Evolutionary conservation across 176 grass and related monocot species (phyloP), one percentile per base, ranked within the genome.

Genomic region (Cymbopogon citratus): DNA sequence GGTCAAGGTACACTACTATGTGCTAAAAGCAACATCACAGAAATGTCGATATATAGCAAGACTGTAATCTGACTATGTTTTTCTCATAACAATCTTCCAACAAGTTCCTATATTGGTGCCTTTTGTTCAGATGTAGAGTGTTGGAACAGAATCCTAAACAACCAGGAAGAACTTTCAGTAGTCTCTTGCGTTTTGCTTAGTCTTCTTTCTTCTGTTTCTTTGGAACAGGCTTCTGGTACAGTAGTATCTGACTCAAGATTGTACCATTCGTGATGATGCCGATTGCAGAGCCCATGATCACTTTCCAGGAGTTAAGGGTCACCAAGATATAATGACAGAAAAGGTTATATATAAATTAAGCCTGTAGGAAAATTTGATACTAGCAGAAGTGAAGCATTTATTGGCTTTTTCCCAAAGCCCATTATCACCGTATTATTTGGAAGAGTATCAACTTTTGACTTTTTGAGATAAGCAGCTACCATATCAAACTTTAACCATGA

Each of bases 181-280:
- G 9, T n/a, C 71, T 62, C 51, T 72, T 19, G 10, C 15, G 3
- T 33, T 27, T 13, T 16, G 61, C 52, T 95, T 83, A 98, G 64
- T 94, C 87, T 52, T 73, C 72, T 84, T 99, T 93, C 95, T 95
- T 98, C 75, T 90, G 88, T 77, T 95, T 91, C 88, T 95, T 95
- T 6, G 73, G 76, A 27, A 9, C 23, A 1, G 87, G 27, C 44
- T 93, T 93, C 78, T 86, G 84, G 85, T 98, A 98, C 26, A 86
- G 10, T 5, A 95, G 21, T 86, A 98, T 98, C 82, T 95, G 92
- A 72, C 85, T 81, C 62, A 95, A 76, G 49, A 98, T 62, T 7
- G 96, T 98, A 11, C 96, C 96, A 52, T 98, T 98, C 85, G 80
- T 98, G 49, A 80, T 24, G 23, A 95, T 93, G 68, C 96, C 92